Evolutionary conservation across 345 rosid genomes (phyloP).

Genomic region (Linum usitatissimum): DNA sequence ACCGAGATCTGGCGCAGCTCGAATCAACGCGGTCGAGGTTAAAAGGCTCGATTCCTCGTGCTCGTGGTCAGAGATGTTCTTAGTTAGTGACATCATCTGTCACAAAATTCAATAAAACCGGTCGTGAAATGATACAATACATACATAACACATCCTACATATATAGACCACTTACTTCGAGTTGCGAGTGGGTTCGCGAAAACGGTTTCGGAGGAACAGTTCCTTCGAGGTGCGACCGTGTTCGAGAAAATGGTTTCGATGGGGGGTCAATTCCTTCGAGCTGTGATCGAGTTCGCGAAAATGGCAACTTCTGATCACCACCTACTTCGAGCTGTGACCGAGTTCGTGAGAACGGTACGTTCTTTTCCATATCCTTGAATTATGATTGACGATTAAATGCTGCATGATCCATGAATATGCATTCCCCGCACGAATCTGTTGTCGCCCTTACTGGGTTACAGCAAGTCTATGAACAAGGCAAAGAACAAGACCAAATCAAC

Average conservation of each 20-base stretch:
- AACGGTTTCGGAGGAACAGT: not conserved
- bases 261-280: not conserved
- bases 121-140: not conserved
- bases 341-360: conserved; percentile 25
- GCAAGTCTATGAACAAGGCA: not conserved
- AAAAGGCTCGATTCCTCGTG: conserved; percentile 25
- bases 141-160: not conserved
- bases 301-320: not conserved
- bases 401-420: not conserved
- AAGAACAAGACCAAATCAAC: not conserved
- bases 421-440: not conserved
- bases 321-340: conserved; percentile 15
- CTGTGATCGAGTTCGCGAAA: not conserved
- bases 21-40: conserved; percentile 6
- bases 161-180: conserved; percentile 26
- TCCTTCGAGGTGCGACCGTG: not conserved
- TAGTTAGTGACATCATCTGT: conserved; percentile 47
- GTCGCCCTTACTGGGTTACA: not conserved
- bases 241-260: not conserved
- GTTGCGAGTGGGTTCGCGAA: not conserved
- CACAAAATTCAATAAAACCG: conserved; percentile 1
- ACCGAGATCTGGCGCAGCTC: conserved; percentile 16
- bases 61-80: conserved; percentile 17
- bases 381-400: not conserved
- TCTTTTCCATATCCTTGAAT: conserved; percentile 30